These are phyloP conservation scores for Fusarium nanum DNA, from an alignment of 2,329 filamentous ascomycete genomes.

Conservation along the genomic window DNA sequence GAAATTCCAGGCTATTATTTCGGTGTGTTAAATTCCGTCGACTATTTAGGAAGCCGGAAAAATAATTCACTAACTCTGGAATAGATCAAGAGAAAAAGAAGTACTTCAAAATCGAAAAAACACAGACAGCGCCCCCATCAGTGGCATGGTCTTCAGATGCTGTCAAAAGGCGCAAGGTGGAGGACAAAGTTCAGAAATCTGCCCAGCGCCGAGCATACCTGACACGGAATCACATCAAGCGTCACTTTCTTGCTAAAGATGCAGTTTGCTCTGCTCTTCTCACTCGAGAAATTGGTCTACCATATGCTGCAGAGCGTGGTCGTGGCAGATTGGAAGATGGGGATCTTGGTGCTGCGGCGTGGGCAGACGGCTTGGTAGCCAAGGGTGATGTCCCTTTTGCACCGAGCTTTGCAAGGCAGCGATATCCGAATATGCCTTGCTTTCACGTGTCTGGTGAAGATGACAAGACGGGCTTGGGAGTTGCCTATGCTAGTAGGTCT, in stretches of 20 bases:
- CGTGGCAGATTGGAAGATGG: slow-evolving; percentile 39
- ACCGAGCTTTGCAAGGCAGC: slow-evolving; percentile 44
- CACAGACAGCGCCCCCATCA: slow-evolving; percentile 62
- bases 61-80: neutral
- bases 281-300: slow-evolving; percentile 44
- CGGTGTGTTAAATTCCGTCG: slow-evolving; percentile 50
- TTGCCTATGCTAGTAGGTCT: slow-evolving; percentile 59
- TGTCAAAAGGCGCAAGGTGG: slow-evolving; percentile 66
- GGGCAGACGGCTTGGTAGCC: slow-evolving; percentile 53
- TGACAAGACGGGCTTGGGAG: slow-evolving; percentile 54
- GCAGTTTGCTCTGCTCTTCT: slow-evolving; percentile 47
- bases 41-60: neutral
- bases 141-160: slow-evolving; percentile 68
- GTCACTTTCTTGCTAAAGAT: slow-evolving; percentile 52
- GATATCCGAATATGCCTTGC: slow-evolving; percentile 52
- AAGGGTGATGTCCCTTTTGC: slow-evolving; percentile 57
- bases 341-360: slow-evolving; percentile 50
- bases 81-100: slow-evolving; percentile 68
- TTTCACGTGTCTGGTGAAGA: slow-evolving; percentile 57
- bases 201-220: slow-evolving; percentile 46
- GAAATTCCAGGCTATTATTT: slow-evolving; percentile 67
- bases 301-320: slow-evolving; percentile 31
- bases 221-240: slow-evolving; percentile 54
- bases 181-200: slow-evolving; percentile 52
- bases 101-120: slow-evolving; percentile 75